Evolutionary conservation across 1,139 yeast species (phyloP).

Genomic region (Lizanozyma gosingica): DNA sequence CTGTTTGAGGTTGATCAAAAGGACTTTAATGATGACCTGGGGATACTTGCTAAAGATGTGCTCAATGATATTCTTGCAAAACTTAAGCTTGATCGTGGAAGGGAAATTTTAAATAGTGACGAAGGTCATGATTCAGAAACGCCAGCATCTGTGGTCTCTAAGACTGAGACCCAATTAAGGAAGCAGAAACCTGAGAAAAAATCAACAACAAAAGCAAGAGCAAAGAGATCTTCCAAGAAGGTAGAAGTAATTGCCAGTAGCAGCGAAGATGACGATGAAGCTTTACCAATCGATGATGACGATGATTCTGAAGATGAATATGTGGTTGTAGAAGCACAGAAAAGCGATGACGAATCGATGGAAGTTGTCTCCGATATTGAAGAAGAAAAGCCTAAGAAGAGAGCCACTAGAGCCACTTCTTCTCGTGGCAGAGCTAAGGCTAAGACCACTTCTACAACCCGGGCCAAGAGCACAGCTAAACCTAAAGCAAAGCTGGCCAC

Average conservation of each 20-base stretch:
- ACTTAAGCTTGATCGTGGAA: slow-evolving; percentile 13
- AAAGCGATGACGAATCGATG: neutral
- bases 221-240: neutral
- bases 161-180: slow-evolving; percentile 4
- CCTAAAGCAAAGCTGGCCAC: neutral
- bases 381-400: neutral
- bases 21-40: slow-evolving; percentile 22
- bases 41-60: slow-evolving; percentile 17
- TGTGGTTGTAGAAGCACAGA: slow-evolving; percentile 1
- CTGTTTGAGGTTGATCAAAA: slow-evolving; percentile 31
- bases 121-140: slow-evolving; percentile 7
- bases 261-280: slow-evolving; percentile 1
- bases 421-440: neutral
- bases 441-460: neutral
- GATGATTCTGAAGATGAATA: neutral
- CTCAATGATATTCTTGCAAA: slow-evolving; percentile 22
- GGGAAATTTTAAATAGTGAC: neutral
- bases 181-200: slow-evolving; percentile 1
- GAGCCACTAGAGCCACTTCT: neutral
- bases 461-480: neutral
- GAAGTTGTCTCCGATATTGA: neutral
- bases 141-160: slow-evolving; percentile 2
- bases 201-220: neutral
- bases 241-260: neutral
- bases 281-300: neutral